Conservation (phyloP, 1,139 yeast genomes). For the Petasospora rhodanensis region DNA sequence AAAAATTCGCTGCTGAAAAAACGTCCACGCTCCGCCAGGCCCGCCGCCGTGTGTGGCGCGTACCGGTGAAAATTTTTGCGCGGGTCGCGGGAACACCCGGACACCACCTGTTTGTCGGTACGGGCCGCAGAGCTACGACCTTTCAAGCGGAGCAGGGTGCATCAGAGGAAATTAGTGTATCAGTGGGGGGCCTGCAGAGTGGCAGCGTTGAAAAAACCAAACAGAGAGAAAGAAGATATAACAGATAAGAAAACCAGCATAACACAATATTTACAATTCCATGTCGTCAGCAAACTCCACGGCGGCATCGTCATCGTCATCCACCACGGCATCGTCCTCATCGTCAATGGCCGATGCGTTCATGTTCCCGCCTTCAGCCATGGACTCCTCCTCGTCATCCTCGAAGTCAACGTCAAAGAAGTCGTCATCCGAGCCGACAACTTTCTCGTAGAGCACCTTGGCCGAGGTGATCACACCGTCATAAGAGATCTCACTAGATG, state of each 20-base stretch:
- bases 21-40: too few species aligned
- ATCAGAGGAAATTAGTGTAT: constrained; percentile 1
- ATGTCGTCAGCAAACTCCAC: constrained; percentile 67
- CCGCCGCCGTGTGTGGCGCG: too few species aligned
- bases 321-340: constrained; percentile 27
- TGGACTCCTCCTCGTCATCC: constrained; percentile 72
- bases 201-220: constrained; percentile 2
- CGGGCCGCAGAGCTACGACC: too few species aligned
- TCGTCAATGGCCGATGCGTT: constrained; percentile 48
- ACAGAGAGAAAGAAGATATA: background rate
- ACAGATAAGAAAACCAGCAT: background rate
- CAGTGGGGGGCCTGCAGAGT: constrained; percentile 8
- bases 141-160: too few species aligned
- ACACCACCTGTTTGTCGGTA: too few species aligned
- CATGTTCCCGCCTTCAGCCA: constrained; percentile 10
- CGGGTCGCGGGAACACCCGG: too few species aligned
- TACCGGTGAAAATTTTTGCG: background rate
- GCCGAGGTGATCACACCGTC: constrained; percentile 87
- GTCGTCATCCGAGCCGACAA: constrained; percentile 92
- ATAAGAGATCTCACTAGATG: constrained; percentile 80
- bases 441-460: constrained; percentile 63
- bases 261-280: constrained; percentile 42
- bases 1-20: background rate
- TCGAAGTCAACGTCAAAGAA: constrained; percentile 95
- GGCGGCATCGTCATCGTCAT: constrained; percentile 33